Conservation (phyloP, 116 monocot genomes). For the Dioscorea cayenensis region DNA sequence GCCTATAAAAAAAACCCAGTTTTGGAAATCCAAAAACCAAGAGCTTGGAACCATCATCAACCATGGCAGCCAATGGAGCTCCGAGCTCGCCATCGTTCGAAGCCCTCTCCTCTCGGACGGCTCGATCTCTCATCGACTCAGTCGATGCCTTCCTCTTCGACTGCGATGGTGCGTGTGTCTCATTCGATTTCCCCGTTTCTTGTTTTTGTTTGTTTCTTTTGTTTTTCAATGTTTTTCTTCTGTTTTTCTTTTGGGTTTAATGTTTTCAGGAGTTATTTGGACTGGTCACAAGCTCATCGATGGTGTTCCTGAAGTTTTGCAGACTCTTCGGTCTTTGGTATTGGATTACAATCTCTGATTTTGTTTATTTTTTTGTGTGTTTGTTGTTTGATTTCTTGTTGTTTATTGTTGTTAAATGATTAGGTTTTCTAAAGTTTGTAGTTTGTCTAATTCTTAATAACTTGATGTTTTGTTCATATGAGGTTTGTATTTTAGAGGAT, state of each 20-base stretch:
- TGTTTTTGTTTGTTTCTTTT: slow-evolving; percentile 19
- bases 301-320: slow-evolving; percentile 55
- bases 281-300: slow-evolving; percentile 91
- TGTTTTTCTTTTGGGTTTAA: background rate
- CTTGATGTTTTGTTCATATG: background rate
- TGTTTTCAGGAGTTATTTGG: slow-evolving; percentile 78
- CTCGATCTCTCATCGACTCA: slow-evolving; percentile 53
- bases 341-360: background rate
- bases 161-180: slow-evolving; percentile 33
- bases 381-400: no score
- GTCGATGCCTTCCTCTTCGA: slow-evolving; percentile 96
- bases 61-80: no score
- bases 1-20: no score
- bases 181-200: no score
- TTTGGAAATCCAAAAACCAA: no score
- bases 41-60: no score
- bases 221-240: background rate
- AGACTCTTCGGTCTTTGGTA: slow-evolving; percentile 59
- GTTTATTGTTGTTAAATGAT: no score
- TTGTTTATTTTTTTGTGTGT: background rate
- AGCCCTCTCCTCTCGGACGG: slow-evolving; percentile 30
- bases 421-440: no score
- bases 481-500: no score
- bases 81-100: no score
- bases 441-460: no score